Evolutionary conservation across 2,329 filamentous ascomycete species (phyloP).

Genomic region (Clarireedia homoeocarpa): DNA sequence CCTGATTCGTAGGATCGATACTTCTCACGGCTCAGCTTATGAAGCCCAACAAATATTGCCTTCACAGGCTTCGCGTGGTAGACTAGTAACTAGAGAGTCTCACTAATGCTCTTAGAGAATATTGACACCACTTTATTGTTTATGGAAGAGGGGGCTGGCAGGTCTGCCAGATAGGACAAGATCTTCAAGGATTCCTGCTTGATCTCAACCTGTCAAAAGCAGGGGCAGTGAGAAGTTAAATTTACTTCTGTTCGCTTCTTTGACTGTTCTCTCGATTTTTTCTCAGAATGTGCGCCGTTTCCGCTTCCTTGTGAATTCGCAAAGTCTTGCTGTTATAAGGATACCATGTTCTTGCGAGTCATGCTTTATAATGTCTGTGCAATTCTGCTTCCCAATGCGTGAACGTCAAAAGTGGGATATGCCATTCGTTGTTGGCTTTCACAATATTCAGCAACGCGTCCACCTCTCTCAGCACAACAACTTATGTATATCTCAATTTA

Average conservation of each 20-base stretch:
- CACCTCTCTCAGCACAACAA: not conserved
- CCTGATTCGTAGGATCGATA: not conserved
- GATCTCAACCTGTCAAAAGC: constrained; percentile 6
- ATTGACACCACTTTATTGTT: not conserved
- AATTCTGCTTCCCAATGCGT: not conserved
- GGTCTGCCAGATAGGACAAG: not conserved
- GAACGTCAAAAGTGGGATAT: constrained; percentile 8
- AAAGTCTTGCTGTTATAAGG: constrained; percentile 8
- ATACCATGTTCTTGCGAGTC: constrained; percentile 9
- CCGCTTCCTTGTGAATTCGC: not conserved
- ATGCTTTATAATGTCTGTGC: constrained; percentile 5
- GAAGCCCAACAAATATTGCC: constrained; percentile 4
- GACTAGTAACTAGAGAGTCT: constrained; percentile 2
- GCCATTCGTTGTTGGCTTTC: not conserved
- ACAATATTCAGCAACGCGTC: not conserved
- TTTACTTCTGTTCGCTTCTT: constrained; percentile 2
- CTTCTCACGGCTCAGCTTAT: not conserved
- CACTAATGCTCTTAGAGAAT: constrained; percentile 3
- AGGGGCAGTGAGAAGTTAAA: constrained; percentile 1
- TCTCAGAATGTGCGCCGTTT: constrained; percentile 4
- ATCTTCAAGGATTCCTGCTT: constrained; percentile 9
- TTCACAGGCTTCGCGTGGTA: not conserved
- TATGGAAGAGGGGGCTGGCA: constrained; percentile 1
- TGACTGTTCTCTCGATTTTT: constrained; percentile 1
- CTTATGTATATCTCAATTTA: constrained; percentile 7